Base-by-base conservation (phyloP, 164 flowering plant genomes). In the Houttuynia cordata region DNA sequence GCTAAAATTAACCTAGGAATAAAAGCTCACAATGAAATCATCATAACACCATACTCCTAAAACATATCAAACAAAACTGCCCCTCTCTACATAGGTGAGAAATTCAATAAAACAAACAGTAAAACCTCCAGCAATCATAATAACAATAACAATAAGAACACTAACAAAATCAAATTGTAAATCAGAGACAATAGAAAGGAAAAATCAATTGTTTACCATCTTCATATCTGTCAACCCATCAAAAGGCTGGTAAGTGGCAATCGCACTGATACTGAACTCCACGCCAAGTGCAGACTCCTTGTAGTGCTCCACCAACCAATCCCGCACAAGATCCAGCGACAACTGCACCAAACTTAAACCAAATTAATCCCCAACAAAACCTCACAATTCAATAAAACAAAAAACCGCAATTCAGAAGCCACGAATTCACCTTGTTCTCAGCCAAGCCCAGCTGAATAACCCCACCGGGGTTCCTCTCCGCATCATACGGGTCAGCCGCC, bases 221-320 rank as follows among this genome's bases (percentile, higher is more conserved):
- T 92, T 88, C 70, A 94, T 68, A 61, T 86, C 88, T 78, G 71
- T 69, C 73, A 86, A 66, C 40, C 97, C 97, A 74, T 88, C 89
- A 64, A 65, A 79, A 42, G 89, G 91, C 72, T 83, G 89, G 76
- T 85, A 88, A 66, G 79, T 61, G 3, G 91, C 83, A 74, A 85
- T 85, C 57, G 91, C 84, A 56, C 71, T 62, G 13, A 89, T 77
- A 62, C 77, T 73, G 80, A 81, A 69, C 57, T 76, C 86, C 58
- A 64, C 73, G 58, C 57, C 73, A 50, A 78, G 8, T 3, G 83
- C 57, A 10, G 79, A 79, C 52, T 72, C 76, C 63, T 53, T 77
- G 22, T 65, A 78, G 74, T 84, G 80, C 56, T 78, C 75, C 42
- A 40, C 70, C 24, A 94, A 37, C 99, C 99, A 88, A 54, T 83